Conservation (phyloP, 805 yeast genomes). For the Cyberlindnera lachancei region DNA sequence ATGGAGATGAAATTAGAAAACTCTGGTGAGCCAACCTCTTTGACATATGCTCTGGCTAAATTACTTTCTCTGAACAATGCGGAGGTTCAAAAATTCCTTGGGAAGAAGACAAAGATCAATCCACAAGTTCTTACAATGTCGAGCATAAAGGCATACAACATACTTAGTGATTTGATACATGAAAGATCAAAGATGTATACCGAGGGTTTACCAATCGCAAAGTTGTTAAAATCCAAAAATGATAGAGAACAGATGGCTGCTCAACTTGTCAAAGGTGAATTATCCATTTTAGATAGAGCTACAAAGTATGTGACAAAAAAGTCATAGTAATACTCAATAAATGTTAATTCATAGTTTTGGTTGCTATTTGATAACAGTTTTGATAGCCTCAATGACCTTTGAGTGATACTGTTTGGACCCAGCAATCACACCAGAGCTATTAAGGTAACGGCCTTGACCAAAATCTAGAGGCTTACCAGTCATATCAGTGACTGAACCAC, state of each 20-base stretch:
- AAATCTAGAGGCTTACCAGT: slow-evolving; percentile 69
- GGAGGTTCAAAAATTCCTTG: slow-evolving; percentile 22
- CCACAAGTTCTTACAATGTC: slow-evolving; percentile 12
- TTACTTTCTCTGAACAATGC: slow-evolving; percentile 25
- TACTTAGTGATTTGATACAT: slow-evolving; percentile 11
- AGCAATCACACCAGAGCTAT: slow-evolving; percentile 91
- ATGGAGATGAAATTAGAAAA: slow-evolving; percentile 31
- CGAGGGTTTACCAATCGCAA: slow-evolving; percentile 5
- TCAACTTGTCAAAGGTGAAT: slow-evolving; percentile 14
- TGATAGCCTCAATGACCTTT: slow-evolving; percentile 24
- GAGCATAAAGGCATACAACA: slow-evolving; percentile 14
- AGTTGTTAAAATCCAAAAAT: slow-evolving; percentile 11
- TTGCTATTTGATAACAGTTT: slow-evolving; percentile 5
- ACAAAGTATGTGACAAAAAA: slow-evolving; percentile 7
- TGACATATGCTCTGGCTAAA: slow-evolving; percentile 36
- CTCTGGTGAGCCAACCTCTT: slow-evolving; percentile 37
- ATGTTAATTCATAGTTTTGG: background rate
- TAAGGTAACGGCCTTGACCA: slow-evolving; percentile 73
- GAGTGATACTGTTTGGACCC: slow-evolving; percentile 33
- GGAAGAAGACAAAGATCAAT: slow-evolving; percentile 13
- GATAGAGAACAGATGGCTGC: slow-evolving; percentile 13
- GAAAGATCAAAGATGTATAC: slow-evolving; percentile 13
- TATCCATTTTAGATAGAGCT: slow-evolving; percentile 10
- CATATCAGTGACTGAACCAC: slow-evolving; percentile 86
- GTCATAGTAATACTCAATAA: background rate